A percentile compares a stretch with the other conserved stretches of the same genome.
Evolutionary conservation across 768 basidiomycete species (phyloP).

Genomic region (Tylopilus subfusipes): DNA sequence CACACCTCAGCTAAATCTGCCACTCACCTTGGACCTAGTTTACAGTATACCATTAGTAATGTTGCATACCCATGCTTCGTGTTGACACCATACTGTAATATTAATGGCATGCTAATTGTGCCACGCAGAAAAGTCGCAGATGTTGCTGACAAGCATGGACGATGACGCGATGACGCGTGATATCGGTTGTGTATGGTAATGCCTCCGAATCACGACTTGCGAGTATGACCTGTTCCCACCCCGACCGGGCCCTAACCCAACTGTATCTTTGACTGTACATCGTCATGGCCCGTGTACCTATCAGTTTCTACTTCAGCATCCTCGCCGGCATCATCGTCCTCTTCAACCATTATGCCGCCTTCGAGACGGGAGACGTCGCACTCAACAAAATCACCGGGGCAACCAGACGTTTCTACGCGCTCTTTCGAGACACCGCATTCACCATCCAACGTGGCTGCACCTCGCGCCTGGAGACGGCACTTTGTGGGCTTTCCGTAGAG

Average conservation of each 20-base stretch:
- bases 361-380: constrained; percentile 15
- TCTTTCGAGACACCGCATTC: constrained; percentile 7
- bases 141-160: too few relatives aligned
- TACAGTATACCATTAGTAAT: neutral
- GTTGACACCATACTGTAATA: too few relatives aligned
- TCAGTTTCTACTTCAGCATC: constrained; percentile 18
- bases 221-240: too few relatives aligned
- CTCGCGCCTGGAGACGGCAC: neutral
- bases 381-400: constrained; percentile 22
- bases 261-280: neutral
- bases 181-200: too few relatives aligned
- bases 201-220: too few relatives aligned
- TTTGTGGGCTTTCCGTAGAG: neutral
- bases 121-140: too few relatives aligned
- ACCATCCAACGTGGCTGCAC: constrained; percentile 6
- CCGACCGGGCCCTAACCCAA: too few relatives aligned
- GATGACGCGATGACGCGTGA: too few relatives aligned
- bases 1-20: neutral
- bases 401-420: constrained; percentile 11
- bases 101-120: too few relatives aligned
- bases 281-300: constrained; percentile 5
- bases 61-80: neutral
- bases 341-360: constrained; percentile 15
- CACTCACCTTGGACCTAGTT: neutral
- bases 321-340: constrained; percentile 19